A percentile compares a stretch with the other conserved stretches of the same genome.
Evolutionary conservation across 192 early-diverging fungal species (phyloP).

Genomic region (Thoreauomyces humboldtii): DNA sequence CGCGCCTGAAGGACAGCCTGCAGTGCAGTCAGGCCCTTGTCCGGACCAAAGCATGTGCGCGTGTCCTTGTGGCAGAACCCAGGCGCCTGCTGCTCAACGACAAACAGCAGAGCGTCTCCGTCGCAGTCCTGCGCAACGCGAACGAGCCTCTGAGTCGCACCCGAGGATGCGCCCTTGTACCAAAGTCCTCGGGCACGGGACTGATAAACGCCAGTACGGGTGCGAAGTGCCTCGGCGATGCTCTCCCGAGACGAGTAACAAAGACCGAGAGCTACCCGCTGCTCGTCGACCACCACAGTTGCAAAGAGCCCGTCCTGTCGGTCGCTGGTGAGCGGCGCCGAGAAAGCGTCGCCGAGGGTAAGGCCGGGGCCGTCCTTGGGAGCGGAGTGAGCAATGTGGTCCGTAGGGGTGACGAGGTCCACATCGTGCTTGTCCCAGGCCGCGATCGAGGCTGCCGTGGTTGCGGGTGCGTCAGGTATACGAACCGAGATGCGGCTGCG

Average conservation of each 20-base stretch:
- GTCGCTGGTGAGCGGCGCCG: slow-evolving; percentile 60
- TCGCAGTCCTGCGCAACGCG: slow-evolving; percentile 88
- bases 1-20: slow-evolving; percentile 66
- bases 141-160: slow-evolving; percentile 84
- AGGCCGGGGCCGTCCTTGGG: too few species aligned
- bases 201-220: slow-evolving; percentile 87
- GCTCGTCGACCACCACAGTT: slow-evolving; percentile 92
- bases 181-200: slow-evolving; percentile 85
- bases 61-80: slow-evolving; percentile 95
- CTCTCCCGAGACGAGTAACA: slow-evolving; percentile 87
- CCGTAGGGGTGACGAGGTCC: slow-evolving; percentile 9
- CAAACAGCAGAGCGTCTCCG: slow-evolving; percentile 79
- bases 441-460: neutral
- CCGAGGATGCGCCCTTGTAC: slow-evolving; percentile 95
- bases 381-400: neutral
- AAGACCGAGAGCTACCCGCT: slow-evolving; percentile 81
- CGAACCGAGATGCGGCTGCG: neutral
- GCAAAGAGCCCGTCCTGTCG: slow-evolving; percentile 88
- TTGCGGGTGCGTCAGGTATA: neutral
- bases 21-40: slow-evolving; percentile 71
- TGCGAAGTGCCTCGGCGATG: slow-evolving; percentile 74
- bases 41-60: slow-evolving; percentile 86
- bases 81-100: slow-evolving; percentile 79
- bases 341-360: slow-evolving; percentile 27
- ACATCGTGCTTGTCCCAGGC: neutral